These are phyloP conservation scores for Dipodascus geniculatus DNA, from an alignment of 805 yeast genomes.

Conservation along the genomic window DNA sequence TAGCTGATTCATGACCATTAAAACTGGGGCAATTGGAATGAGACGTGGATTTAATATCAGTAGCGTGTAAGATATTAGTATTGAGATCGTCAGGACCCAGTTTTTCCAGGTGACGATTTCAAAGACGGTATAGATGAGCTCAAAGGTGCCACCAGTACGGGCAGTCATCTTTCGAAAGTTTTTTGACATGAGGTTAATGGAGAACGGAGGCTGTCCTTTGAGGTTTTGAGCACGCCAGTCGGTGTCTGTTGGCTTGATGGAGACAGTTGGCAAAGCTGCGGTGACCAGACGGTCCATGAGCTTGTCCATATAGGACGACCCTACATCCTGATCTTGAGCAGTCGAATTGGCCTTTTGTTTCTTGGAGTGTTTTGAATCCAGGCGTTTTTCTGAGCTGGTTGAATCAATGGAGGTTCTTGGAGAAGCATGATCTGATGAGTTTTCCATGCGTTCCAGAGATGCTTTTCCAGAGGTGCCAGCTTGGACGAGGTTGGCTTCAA, in stretches of 20 bases:
- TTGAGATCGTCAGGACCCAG: slow-evolving; percentile 49
- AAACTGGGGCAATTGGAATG: slow-evolving; percentile 34
- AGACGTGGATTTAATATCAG: slow-evolving; percentile 49
- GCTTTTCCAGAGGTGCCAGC: neutral
- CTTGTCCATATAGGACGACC: slow-evolving; percentile 37
- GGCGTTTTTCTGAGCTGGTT: neutral
- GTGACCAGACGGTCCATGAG: slow-evolving; percentile 58
- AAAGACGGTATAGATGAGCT: slow-evolving; percentile 43
- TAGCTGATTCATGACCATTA: slow-evolving; percentile 39
- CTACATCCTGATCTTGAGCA: neutral
- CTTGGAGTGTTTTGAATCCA: neutral
- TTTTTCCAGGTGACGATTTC: slow-evolving; percentile 52
- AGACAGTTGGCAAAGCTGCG: slow-evolving; percentile 59
- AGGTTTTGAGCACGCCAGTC: slow-evolving; percentile 42
- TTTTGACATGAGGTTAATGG: slow-evolving; percentile 56
- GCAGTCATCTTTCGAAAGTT: slow-evolving; percentile 17
- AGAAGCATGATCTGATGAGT: neutral
- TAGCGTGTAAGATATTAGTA: slow-evolving; percentile 39
- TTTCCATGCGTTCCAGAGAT: neutral
- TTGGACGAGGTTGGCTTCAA: neutral
- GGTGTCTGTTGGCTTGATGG: slow-evolving; percentile 33
- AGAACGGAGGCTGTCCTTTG: slow-evolving; percentile 52
- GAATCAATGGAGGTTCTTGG: neutral
- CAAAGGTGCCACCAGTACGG: slow-evolving; percentile 29
- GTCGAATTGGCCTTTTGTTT: neutral